Conservation (phyloP, 148 eudicot genomes). For the Nepenthes mirabilis region DNA sequence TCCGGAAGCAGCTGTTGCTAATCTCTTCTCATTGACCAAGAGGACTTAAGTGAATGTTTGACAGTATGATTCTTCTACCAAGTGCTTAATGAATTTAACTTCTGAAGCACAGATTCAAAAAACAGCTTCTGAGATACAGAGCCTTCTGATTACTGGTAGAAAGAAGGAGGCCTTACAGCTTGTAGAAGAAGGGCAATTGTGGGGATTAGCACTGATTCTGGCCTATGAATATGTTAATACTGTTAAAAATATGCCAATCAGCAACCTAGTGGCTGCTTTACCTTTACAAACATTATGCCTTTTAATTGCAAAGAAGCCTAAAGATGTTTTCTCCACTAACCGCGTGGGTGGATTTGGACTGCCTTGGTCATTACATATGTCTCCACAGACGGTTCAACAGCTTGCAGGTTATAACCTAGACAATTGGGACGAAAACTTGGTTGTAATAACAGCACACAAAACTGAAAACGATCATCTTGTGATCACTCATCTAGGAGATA, state of each 20-base stretch:
- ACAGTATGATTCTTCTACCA: conserved; percentile 9
- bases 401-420: too few species aligned
- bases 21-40: conserved; percentile 35
- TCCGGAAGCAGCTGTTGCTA: conserved; percentile 35
- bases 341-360: conserved; percentile 9
- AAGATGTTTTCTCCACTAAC: conserved; percentile 24
- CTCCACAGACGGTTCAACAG: conserved; percentile 15
- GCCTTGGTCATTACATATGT: conserved; percentile 11
- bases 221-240: conserved; percentile 30
- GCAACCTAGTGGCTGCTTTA: conserved; percentile 24
- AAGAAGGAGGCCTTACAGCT: conserved; percentile 35
- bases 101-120: conserved; percentile 33
- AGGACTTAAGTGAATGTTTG: conserved; percentile 11
- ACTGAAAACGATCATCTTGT: too few species aligned
- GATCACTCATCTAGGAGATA: too few species aligned
- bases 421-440: too few species aligned
- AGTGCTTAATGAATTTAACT: conserved; percentile 25
- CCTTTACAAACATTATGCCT: conserved; percentile 43
- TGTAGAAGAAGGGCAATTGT: conserved; percentile 42
- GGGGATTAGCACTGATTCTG: conserved; percentile 33
- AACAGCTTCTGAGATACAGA: conserved; percentile 34
- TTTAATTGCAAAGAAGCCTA: conserved; percentile 31
- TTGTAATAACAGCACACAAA: too few species aligned
- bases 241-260: conserved; percentile 35
- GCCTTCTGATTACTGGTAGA: conserved; percentile 30